Evolutionary conservation across 305 asterid genomes (phyloP).

Genomic region (Fraxinus paxiana): DNA sequence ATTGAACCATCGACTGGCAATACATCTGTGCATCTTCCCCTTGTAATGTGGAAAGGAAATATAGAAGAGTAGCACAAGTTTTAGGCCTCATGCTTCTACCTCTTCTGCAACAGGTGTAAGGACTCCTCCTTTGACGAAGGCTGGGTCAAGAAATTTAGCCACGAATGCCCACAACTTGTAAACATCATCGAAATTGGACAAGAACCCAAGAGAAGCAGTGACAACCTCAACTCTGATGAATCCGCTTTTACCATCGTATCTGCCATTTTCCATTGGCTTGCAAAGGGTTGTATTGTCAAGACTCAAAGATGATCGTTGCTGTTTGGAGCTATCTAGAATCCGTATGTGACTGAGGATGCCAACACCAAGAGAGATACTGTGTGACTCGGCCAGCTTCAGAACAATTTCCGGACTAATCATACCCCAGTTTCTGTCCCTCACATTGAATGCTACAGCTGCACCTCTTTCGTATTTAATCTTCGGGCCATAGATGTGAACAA

Average conservation of each 20-base stretch:
- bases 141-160: conserved; percentile 80
- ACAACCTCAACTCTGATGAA: conserved; percentile 90
- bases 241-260: conserved; percentile 64
- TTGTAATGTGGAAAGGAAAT: background rate
- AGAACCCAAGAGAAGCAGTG: conserved; percentile 92
- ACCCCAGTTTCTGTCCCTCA: conserved; percentile 69
- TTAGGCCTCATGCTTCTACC: conserved; percentile 41
- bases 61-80: conserved; percentile 5
- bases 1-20: conserved; percentile 6
- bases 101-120: conserved; percentile 72
- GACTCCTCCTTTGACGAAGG: conserved; percentile 60
- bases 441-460: conserved; percentile 86
- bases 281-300: conserved; percentile 69
- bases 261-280: conserved; percentile 84
- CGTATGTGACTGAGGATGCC: conserved; percentile 89
- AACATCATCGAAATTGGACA: conserved; percentile 81
- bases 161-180: conserved; percentile 88
- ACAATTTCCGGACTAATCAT: conserved; percentile 75
- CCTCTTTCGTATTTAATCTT: conserved; percentile 93
- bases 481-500: conserved; percentile 87
- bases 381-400: conserved; percentile 69
- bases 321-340: conserved; percentile 60
- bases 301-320: conserved; percentile 47
- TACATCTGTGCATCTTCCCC: conserved; percentile 25
- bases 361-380: conserved; percentile 70